Evolutionary conservation across 148 eudicot species (phyloP).

Genomic region (Salicornia ramosissima): DNA sequence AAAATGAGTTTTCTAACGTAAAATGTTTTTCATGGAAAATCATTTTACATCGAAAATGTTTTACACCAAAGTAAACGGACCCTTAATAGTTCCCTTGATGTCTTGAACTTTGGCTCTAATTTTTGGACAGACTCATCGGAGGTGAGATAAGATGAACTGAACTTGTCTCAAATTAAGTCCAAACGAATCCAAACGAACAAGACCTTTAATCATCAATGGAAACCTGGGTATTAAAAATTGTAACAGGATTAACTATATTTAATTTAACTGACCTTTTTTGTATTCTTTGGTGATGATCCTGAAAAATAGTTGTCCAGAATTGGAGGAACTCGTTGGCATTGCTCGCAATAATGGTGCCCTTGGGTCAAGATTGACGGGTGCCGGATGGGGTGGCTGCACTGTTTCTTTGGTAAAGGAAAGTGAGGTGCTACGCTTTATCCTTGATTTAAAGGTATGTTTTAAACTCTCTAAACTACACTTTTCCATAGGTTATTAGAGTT

Average conservation of each 20-base stretch:
- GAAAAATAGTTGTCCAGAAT: slow-evolving; percentile 69
- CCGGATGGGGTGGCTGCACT: slow-evolving; percentile 99
- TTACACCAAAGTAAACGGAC: no score
- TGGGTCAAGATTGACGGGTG: slow-evolving; percentile 96
- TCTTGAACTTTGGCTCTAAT: no score
- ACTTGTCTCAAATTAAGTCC: no score
- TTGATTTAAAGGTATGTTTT: slow-evolving; percentile 66
- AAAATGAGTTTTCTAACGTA: no score
- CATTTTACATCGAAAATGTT: no score
- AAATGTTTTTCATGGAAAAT: no score
- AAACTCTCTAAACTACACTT: background rate
- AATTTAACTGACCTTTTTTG: no score
- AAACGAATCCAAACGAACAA: no score
- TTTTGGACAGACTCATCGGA: no score
- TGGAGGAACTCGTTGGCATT: slow-evolving; percentile 83
- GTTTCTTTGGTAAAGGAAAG: slow-evolving; percentile 87
- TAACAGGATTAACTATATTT: background rate
- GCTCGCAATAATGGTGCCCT: slow-evolving; percentile 77
- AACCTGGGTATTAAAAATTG: background rate
- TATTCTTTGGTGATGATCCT: slow-evolving; percentile 1
- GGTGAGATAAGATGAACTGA: no score
- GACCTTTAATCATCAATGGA: no score
- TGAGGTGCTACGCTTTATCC: slow-evolving; percentile 78
- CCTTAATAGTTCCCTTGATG: no score
- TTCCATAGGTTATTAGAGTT: background rate